Conservation (phyloP, 116 monocot species). For the Cymodocea nodosa region DNA sequence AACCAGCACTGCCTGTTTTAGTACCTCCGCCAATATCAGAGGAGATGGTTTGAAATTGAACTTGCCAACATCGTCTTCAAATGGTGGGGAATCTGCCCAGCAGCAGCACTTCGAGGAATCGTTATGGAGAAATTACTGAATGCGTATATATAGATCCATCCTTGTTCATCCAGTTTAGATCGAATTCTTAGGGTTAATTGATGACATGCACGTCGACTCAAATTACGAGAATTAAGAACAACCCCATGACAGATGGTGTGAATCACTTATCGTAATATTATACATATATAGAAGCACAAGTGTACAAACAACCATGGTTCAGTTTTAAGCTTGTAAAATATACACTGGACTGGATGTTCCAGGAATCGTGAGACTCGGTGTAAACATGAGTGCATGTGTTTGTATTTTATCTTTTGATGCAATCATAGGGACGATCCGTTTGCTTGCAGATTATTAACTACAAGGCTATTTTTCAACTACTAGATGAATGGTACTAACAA, state of each 20-base stretch:
- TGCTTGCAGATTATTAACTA: no score
- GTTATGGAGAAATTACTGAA: constrained; percentile 1
- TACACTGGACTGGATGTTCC: no score
- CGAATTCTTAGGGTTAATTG: no score
- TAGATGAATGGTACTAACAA: no score
- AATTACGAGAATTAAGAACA: background rate
- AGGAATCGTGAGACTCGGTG: no score
- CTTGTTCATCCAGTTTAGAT: background rate
- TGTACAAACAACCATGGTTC: background rate
- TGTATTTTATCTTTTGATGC: no score
- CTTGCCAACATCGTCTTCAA: background rate
- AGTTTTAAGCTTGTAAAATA: background rate
- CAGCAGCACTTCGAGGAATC: background rate
- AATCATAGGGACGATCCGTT: no score
- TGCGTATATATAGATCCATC: no score
- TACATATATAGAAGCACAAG: background rate
- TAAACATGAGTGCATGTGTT: no score
- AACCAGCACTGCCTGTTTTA: background rate
- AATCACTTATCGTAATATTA: background rate
- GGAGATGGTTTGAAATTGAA: background rate
- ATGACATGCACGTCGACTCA: background rate
- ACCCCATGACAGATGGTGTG: no score
- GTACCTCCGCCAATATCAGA: background rate
- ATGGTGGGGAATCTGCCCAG: background rate
- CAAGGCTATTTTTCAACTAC: no score